A percentile compares a stretch with the other conserved stretches of the same genome.
Evolutionary conservation across 129 eudicot species (phyloP).

Genomic region (Centaurea solstitialis): DNA sequence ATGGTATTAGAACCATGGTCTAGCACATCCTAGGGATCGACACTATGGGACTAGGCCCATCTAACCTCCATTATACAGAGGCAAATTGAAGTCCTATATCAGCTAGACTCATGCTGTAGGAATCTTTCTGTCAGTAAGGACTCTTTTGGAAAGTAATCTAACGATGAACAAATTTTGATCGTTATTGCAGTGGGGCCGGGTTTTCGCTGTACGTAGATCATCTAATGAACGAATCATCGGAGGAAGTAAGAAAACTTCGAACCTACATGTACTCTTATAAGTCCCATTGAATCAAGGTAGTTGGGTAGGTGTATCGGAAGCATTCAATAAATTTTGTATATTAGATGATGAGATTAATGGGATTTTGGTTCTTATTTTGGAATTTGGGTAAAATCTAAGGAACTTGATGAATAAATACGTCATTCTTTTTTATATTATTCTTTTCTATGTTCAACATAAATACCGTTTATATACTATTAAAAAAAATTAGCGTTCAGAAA

Average conservation of each 20-base stretch:
- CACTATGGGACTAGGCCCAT: not conserved
- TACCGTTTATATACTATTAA: too few relatives aligned
- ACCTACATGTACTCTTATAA: slow-evolving; percentile 78
- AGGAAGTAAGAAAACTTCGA: slow-evolving; percentile 74
- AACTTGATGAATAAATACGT: slow-evolving; percentile 3
- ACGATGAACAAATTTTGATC: not conserved
- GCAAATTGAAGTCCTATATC: too few relatives aligned
- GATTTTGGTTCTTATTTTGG: slow-evolving; percentile 1
- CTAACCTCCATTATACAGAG: too few relatives aligned
- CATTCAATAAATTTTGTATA: slow-evolving; percentile 9
- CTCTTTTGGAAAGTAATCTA: not conserved
- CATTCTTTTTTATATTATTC: not conserved
- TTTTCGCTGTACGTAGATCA: slow-evolving; percentile 73
- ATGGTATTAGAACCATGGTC: not conserved
- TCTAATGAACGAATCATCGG: slow-evolving; percentile 64
- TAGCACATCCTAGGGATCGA: not conserved
- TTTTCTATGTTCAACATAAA: not conserved
- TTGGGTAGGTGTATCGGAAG: not conserved
- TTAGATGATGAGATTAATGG: slow-evolving; percentile 15
- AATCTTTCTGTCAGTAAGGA: not conserved
- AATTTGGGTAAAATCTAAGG: not conserved
- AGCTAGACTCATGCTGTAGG: not conserved
- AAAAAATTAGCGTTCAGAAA: too few relatives aligned
- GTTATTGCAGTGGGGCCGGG: slow-evolving; percentile 58
- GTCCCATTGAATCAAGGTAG: slow-evolving; percentile 36